Conservation (phyloP, 2,329 filamentous ascomycete genomes). For the Cyclaneusma minus region DNA sequence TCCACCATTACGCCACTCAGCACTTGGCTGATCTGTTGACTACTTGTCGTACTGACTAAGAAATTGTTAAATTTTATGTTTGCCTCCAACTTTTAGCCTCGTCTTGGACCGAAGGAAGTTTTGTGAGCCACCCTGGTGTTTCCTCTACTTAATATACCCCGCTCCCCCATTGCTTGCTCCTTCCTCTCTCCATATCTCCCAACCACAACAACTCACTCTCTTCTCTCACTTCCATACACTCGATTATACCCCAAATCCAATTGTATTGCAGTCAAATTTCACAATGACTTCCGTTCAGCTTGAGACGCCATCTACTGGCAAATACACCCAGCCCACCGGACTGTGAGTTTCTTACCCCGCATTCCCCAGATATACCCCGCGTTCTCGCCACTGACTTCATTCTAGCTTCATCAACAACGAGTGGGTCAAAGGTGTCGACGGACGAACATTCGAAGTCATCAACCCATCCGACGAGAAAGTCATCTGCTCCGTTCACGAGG, state of each 20-base stretch:
- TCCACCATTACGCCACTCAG: no score
- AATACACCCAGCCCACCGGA: conserved; percentile 19
- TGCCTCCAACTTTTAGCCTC: no score
- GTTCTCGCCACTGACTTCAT: not conserved
- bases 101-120: no score
- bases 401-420: conserved; percentile 72
- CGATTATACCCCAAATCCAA: not conserved
- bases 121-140: no score
- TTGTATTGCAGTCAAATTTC: no score
- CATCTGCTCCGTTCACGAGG: conserved; percentile 71
- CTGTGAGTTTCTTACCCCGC: conserved; percentile 22
- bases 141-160: no score
- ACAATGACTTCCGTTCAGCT: conserved; percentile 15
- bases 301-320: conserved; percentile 16
- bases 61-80: no score
- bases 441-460: conserved; percentile 83
- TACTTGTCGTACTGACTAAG: no score
- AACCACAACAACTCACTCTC: not conserved
- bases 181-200: no score
- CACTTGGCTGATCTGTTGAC: no score
- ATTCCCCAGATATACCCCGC: conserved; percentile 1
- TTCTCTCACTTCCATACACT: conserved; percentile 1
- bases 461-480: conserved; percentile 77
- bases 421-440: conserved; percentile 69
- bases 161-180: no score